Percentiles rank a stretch among this genome's conserved stretches.
phyloP scores from a whole-genome alignment of 2,329 filamentous ascomycete species.

The Colletotrichum euphorbiae region DNA sequence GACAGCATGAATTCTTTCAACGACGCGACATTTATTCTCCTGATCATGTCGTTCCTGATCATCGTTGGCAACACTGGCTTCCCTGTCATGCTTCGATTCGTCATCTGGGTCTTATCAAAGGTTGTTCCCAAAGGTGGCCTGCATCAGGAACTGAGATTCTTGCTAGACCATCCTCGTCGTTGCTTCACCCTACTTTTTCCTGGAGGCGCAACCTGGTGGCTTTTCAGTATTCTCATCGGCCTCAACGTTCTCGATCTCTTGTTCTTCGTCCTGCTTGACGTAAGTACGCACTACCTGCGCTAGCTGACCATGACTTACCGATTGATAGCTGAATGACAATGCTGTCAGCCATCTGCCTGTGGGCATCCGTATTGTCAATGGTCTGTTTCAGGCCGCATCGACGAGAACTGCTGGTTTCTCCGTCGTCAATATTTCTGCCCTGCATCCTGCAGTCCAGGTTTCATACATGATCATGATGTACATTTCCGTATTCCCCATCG shows the following conservation, averaged over 20 bases:
- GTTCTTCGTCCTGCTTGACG: slow-evolving; percentile 92
- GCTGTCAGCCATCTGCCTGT: slow-evolving; percentile 76
- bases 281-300: slow-evolving; percentile 57
- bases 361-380: slow-evolving; percentile 83
- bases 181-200: slow-evolving; percentile 97
- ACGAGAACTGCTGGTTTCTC: slow-evolving; percentile 93
- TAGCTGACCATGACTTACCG: slow-evolving; percentile 42
- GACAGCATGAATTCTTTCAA: slow-evolving; percentile 96
- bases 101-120: slow-evolving; percentile 86
- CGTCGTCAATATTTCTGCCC: slow-evolving; percentile 78
- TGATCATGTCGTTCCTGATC: slow-evolving; percentile 86
- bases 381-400: slow-evolving; percentile 88
- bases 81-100: slow-evolving; percentile 91
- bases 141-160: slow-evolving; percentile 90
- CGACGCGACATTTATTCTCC: slow-evolving; percentile 77
- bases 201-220: slow-evolving; percentile 91
- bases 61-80: slow-evolving; percentile 97
- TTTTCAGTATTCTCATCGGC: slow-evolving; percentile 85
- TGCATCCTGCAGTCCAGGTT: slow-evolving; percentile 93
- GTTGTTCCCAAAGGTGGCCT: slow-evolving; percentile 75
- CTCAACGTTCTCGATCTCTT: slow-evolving; percentile 89
- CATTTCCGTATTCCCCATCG: slow-evolving; percentile 96
- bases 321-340: slow-evolving; percentile 73
- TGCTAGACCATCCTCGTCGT: slow-evolving; percentile 93
- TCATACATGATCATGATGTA: slow-evolving; percentile 99